Base-by-base conservation (phyloP, 345 rosid species). In the Theobroma cacao region DNA sequence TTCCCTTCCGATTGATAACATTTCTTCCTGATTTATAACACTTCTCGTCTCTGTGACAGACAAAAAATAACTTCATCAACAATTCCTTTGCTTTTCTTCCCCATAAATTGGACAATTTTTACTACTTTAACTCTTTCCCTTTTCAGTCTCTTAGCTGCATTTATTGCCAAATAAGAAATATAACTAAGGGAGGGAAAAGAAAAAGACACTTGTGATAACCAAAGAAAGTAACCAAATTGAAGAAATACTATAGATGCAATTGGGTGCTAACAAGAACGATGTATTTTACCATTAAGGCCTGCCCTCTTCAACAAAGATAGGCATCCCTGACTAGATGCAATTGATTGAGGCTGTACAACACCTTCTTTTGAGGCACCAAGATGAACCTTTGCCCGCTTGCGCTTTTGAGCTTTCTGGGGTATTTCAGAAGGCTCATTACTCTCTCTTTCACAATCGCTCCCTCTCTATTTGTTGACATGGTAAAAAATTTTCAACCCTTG, bases 371-470 rank as follows among this genome's bases (percentile, higher is more conserved):
- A 82, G 72, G 84, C 79, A 78, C 88, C 81, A 63, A 30, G 86
- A 77, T 86, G 87, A 81, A 82, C 76, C 82, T 87, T 91, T 41
- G 83, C 82, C 74, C 85, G 91, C 85, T 91, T 93, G 82, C 85
- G 90, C 79, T 93, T 97, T 36, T 79, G 90, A 73, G 82, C 72
- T 72, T 87, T 94, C 81, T 61, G 87, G 7, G 82, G 69, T 33
- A 82, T 61, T 75, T 74, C 93, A 31, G 85, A 73, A 75, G 85
- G 84, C 78, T 82, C 91, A 69, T 77, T 81, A 81, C 89, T 91
- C 87, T 93, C 98, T 78, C 80, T 86, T 75, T 91, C 99, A 85
- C 90, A 86, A n/a, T 90, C 94, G 86, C 92, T 93, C 74, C 87
- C 93, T 52, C 88, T 96, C 99, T 97, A 83, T 76, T 48, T 65